A percentile compares a stretch with the other conserved stretches of the same genome.
phyloP scores from a whole-genome alignment of 352 stramenopile genomes.

The Pythium pyrilobum region DNA sequence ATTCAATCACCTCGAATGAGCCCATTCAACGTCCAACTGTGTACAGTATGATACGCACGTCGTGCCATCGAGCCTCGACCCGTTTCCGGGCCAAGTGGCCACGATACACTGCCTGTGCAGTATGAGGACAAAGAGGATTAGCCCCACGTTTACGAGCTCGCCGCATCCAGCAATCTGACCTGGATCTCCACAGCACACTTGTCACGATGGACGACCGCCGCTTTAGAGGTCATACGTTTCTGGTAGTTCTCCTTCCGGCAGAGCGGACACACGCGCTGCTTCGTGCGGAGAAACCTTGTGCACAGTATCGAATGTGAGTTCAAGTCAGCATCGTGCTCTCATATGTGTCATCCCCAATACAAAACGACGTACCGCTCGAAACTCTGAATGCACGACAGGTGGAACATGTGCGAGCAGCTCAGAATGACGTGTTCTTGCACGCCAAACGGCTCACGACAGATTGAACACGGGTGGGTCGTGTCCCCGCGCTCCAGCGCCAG shows the following conservation, averaged over 20 bases:
- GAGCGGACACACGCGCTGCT: slow-evolving; percentile 73
- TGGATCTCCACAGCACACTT: slow-evolving; percentile 53
- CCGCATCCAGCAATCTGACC: slow-evolving; percentile 14
- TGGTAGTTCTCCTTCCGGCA: slow-evolving; percentile 84
- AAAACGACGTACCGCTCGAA: slow-evolving; percentile 54
- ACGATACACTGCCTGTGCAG: slow-evolving; percentile 3
- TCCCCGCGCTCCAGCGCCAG: slow-evolving; percentile 61
- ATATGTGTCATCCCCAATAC: background rate
- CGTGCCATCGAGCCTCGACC: slow-evolving; percentile 9
- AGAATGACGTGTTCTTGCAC: slow-evolving; percentile 75
- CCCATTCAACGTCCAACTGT: background rate
- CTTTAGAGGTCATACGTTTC: slow-evolving; percentile 53
- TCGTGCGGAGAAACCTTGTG: slow-evolving; percentile 63
- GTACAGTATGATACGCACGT: background rate
- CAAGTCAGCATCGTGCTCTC: background rate
- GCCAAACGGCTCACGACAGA: slow-evolving; percentile 73
- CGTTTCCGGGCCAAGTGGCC: slow-evolving; percentile 1
- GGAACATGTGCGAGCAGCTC: slow-evolving; percentile 86
- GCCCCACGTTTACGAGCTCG: background rate
- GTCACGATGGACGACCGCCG: slow-evolving; percentile 42
- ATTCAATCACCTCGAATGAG: background rate
- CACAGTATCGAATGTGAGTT: no score
- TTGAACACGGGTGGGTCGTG: slow-evolving; percentile 63
- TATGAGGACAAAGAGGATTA: no score
- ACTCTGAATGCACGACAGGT: slow-evolving; percentile 71